Evolutionary conservation across 164 flowering plant species (phyloP), one percentile per base, ranked within the genome.

Genomic region (Macadamia tetraphylla): DNA sequence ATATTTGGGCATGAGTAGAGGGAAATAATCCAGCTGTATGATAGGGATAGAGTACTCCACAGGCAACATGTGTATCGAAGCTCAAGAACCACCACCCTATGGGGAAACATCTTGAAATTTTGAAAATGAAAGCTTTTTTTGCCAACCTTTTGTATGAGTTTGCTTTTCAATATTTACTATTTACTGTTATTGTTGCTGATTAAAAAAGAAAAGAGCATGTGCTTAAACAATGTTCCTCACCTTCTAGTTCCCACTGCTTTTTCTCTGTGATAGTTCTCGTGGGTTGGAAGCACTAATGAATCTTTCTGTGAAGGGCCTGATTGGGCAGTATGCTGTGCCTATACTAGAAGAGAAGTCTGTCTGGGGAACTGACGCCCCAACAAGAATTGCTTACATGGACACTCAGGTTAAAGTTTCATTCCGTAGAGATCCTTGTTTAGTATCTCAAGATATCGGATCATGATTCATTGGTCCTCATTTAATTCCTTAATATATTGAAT

Each of bases 341-440:
- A 90, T 94, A 63, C 77, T 94, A 59, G 98, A 94, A 81, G 97
- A 94, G 64, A 90, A 94, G 78, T 90, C 98, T 64, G 98, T 94
- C 17, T 94, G 98, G 98, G 98, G 98, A 75, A 94, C 98, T 10
- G 98, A 94, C 82, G 98, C 98, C 11, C 96, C 96, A 30, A 94
- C 98, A 58, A 71, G 97, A 81, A 86, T 94, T 69, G 98, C 97
- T 67, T 92, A 94, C 84, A 91, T 94, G 98, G 98, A 94, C 75
- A 94, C 97, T n/a, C 97, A 91, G 88, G 98, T 91, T 68, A 73
- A 56, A 30, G 64, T 43, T 65, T 40, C 23, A 14, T 52, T 64
- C 69, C 64, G 51, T 10, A 17, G 11, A n/a, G 48, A 8, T 40
- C 43, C 29, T 40, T 51, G 6, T 52, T 31, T 57, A 12, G 35